Evolutionary conservation across 768 basidiomycete genomes (phyloP).

Genomic region (Sporobolomyces roseus): DNA sequence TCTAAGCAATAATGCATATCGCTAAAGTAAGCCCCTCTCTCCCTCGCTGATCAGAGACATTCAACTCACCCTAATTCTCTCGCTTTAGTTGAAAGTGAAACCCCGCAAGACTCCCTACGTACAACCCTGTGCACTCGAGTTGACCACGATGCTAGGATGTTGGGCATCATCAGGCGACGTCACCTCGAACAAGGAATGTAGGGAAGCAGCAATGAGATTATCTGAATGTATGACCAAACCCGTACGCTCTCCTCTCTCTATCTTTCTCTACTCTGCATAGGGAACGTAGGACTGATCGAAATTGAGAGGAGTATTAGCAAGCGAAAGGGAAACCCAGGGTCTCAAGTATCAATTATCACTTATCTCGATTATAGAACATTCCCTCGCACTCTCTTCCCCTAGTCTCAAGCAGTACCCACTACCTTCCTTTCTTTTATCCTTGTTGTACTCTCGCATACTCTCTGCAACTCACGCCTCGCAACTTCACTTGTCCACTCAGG

Average conservation of each 20-base stretch:
- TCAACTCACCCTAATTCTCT: not conserved
- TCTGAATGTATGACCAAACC: slow-evolving; percentile 81
- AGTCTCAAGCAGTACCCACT: not conserved
- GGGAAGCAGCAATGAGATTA: slow-evolving; percentile 59
- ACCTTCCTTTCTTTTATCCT: too few species aligned
- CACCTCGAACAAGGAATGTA: slow-evolving; percentile 58
- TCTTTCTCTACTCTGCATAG: not conserved
- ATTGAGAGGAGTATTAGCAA: not conserved
- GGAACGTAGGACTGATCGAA: too few species aligned
- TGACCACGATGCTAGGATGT: slow-evolving; percentile 75
- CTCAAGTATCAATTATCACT: slow-evolving; percentile 84
- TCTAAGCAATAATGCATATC: slow-evolving; percentile 29
- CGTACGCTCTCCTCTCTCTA: slow-evolving; percentile 54
- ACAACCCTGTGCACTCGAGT: slow-evolving; percentile 62
- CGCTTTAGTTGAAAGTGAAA: slow-evolving; percentile 35
- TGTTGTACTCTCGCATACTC: not conserved
- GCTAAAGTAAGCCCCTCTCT: slow-evolving; percentile 21
- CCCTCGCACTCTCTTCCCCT: not conserved
- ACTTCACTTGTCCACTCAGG: not conserved
- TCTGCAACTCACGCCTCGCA: too few species aligned
- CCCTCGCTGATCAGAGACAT: not conserved
- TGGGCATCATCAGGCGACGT: slow-evolving; percentile 74
- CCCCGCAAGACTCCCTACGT: slow-evolving; percentile 33
- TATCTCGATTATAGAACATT: slow-evolving; percentile 46
- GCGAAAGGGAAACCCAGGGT: slow-evolving; percentile 60